These are phyloP conservation scores for Pseudisothecium myosuroides DNA, from an alignment of 225 moss, liverwort and hornwort genomes.

Conservation along the genomic window DNA sequence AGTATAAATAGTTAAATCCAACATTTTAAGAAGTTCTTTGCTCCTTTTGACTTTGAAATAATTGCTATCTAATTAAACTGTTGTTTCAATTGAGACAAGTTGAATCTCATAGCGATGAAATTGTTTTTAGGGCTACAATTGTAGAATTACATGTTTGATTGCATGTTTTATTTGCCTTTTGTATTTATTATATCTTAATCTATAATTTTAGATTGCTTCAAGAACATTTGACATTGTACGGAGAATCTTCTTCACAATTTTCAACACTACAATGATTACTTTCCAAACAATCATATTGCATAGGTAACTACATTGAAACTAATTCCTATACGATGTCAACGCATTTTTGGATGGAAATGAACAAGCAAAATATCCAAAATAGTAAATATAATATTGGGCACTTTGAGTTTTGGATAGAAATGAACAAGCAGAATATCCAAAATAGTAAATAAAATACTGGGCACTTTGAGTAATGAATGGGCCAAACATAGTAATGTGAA, in stretches of 20 bases:
- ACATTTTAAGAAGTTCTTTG: background rate
- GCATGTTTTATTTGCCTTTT: background rate
- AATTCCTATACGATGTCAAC: background rate
- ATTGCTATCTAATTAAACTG: background rate
- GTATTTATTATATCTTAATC: background rate
- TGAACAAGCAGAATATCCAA: too few species aligned
- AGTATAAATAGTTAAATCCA: background rate
- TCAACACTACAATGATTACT: background rate
- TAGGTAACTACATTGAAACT: background rate
- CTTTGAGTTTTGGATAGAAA: too few species aligned
- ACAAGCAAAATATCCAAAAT: background rate
- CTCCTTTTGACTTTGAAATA: background rate
- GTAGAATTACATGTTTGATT: background rate
- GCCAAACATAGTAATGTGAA: too few species aligned
- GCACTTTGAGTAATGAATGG: too few species aligned
- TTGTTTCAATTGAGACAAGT: background rate
- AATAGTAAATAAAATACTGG: too few species aligned
- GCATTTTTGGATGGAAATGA: background rate
- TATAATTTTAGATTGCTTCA: background rate
- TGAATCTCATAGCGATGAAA: background rate
- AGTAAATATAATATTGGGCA: background rate
- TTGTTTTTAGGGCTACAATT: background rate
- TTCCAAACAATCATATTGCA: background rate
- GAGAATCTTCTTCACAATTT: background rate
- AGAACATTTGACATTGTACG: background rate